phyloP scores from a whole-genome alignment of 148 eudicot genomes.

The Fallopia convolvulus region DNA sequence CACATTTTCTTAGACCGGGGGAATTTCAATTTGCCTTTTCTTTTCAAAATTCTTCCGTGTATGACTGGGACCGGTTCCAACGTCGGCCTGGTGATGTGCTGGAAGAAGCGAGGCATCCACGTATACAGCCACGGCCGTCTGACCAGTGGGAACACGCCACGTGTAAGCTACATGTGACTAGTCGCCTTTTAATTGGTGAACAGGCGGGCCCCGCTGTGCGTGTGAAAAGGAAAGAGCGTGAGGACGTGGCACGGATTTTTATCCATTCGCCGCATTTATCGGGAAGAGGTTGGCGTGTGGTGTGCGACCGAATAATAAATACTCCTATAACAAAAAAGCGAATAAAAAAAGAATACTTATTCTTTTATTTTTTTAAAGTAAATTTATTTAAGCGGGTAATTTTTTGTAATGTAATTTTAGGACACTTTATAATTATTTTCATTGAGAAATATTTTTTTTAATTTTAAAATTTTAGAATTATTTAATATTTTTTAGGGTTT shows the following conservation, averaged over 20 bases:
- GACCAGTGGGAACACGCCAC: background rate
- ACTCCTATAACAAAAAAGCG: too few relatives aligned
- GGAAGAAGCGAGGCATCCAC: background rate
- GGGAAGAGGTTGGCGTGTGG: constrained; percentile 4
- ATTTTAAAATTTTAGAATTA: too few relatives aligned
- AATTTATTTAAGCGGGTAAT: background rate
- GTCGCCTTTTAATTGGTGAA: background rate
- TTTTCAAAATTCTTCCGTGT: background rate
- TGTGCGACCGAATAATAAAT: background rate
- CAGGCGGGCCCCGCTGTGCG: background rate
- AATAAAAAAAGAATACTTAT: background rate
- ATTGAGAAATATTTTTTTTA: too few relatives aligned
- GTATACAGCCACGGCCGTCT: background rate
- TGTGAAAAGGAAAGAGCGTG: background rate
- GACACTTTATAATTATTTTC: too few relatives aligned
- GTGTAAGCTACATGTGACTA: background rate
- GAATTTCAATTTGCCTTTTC: background rate
- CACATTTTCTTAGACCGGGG: background rate
- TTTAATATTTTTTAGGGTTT: too few relatives aligned
- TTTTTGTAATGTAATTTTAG: too few relatives aligned
- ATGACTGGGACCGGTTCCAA: background rate
- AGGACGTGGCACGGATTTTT: background rate
- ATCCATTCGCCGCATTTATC: constrained; percentile 13
- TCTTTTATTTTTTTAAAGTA: too few relatives aligned
- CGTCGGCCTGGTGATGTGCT: background rate